Conservation (phyloP, 2,329 filamentous ascomycete genomes). For the Colletotrichum liriopes region DNA sequence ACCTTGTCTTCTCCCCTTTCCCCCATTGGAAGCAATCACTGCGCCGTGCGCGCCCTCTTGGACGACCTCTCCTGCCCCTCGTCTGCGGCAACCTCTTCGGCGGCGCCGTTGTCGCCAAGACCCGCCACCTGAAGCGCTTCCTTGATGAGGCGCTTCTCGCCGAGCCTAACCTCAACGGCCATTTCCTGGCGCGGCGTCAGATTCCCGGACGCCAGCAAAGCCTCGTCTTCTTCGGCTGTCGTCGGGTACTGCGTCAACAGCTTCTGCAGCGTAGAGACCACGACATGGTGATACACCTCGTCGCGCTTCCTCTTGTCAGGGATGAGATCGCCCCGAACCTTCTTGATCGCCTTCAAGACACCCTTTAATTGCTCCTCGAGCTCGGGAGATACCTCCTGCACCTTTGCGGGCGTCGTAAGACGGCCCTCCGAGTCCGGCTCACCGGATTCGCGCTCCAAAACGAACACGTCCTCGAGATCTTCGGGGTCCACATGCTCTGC, state of each 20-base stretch:
- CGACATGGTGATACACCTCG: slow-evolving; percentile 59
- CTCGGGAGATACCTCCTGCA: slow-evolving; percentile 64
- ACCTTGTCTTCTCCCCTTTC: fast-evolving
- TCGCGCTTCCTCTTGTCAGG: slow-evolving; percentile 67
- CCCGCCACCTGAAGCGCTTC: slow-evolving; percentile 59
- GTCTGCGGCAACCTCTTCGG: slow-evolving; percentile 34
- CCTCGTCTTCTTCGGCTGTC: slow-evolving; percentile 57
- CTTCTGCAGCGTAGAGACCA: slow-evolving; percentile 56
- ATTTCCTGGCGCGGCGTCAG: slow-evolving; percentile 63
- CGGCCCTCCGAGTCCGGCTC: slow-evolving; percentile 67
- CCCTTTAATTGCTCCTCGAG: slow-evolving; percentile 67
- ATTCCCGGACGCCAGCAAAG: slow-evolving; percentile 51
- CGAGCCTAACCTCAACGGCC: slow-evolving; percentile 78
- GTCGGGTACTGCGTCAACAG: slow-evolving; percentile 61
- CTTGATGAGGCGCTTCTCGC: slow-evolving; percentile 79
- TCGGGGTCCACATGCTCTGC: slow-evolving; percentile 71
- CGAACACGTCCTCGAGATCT: slow-evolving; percentile 82
- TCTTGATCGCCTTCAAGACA: slow-evolving; percentile 66
- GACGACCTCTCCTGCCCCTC: slow-evolving; percentile 49
- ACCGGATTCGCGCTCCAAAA: slow-evolving; percentile 71
- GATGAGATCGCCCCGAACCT: slow-evolving; percentile 58
- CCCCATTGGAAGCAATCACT: neutral
- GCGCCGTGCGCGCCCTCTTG: slow-evolving; percentile 49
- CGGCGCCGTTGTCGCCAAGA: slow-evolving; percentile 44
- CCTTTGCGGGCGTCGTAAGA: slow-evolving; percentile 54